A percentile compares a stretch with the other conserved stretches of the same genome.
Evolutionary conservation across 345 rosid genomes (phyloP).

Genomic region (Streptanthus diversifolius): DNA sequence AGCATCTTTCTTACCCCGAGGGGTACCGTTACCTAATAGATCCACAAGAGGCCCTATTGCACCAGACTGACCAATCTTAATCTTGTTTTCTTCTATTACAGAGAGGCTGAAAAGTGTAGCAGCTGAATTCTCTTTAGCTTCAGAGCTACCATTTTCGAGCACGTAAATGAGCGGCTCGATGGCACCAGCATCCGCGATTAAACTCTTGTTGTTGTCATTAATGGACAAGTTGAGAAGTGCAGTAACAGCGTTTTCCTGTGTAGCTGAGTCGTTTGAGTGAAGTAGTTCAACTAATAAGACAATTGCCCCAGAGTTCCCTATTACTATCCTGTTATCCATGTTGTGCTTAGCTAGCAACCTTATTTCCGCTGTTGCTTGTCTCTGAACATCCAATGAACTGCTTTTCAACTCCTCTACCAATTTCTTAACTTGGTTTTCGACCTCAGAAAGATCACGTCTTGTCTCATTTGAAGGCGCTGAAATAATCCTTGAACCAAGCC

Average conservation of each 20-base stretch:
- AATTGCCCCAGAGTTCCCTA: constrained; percentile 81
- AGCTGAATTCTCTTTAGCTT: constrained; percentile 93
- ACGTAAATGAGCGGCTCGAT: constrained; percentile 84
- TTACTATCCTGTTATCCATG: constrained; percentile 80
- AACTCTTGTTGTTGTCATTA: constrained; percentile 77
- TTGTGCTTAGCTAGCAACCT: constrained; percentile 80
- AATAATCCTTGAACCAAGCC: constrained; percentile 68
- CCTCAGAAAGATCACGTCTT: constrained; percentile 71
- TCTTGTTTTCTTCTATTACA: constrained; percentile 86
- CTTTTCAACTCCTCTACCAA: constrained; percentile 67
- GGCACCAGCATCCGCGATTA: constrained; percentile 83
- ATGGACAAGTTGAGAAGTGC: constrained; percentile 93
- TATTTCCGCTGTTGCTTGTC: constrained; percentile 56
- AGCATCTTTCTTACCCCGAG: constrained; percentile 92
- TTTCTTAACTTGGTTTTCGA: constrained; percentile 69
- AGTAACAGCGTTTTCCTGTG: constrained; percentile 86
- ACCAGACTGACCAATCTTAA: constrained; percentile 87
- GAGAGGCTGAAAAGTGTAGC: constrained; percentile 98
- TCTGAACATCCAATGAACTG: constrained; percentile 58
- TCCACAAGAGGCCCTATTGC: constrained; percentile 89
- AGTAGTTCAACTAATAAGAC: constrained; percentile 69
- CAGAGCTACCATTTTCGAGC: constrained; percentile 76
- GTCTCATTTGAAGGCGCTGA: constrained; percentile 60
- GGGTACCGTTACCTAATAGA: constrained; percentile 82
- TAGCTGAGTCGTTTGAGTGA: constrained; percentile 49